These are phyloP conservation scores for Camellia japonica DNA, from an alignment of 148 eudicot genomes.

Conservation along the genomic window DNA sequence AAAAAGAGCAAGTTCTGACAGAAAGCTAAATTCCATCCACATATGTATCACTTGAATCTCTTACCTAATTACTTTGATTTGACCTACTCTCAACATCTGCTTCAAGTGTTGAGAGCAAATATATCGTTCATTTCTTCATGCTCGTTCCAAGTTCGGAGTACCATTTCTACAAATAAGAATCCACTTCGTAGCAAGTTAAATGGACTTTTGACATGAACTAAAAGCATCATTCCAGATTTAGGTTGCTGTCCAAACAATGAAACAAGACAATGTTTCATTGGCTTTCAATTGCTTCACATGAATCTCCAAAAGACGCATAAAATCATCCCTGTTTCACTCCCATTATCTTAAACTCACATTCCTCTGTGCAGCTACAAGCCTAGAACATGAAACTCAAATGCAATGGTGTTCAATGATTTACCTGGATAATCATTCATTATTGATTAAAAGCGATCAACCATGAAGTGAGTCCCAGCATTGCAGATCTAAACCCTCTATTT, in stretches of 20 bases:
- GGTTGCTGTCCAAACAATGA: background rate
- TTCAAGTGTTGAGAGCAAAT: background rate
- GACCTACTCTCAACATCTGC: background rate
- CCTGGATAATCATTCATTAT: background rate
- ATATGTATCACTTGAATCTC: background rate
- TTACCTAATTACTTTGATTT: background rate
- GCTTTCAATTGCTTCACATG: background rate
- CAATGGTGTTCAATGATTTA: background rate
- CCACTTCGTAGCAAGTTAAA: too few species aligned
- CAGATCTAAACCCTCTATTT: slow-evolving; percentile 22
- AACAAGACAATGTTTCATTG: background rate
- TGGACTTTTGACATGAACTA: too few species aligned
- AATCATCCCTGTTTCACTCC: slow-evolving; percentile 8
- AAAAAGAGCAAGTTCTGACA: slow-evolving; percentile 9
- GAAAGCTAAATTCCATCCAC: background rate
- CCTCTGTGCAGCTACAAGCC: background rate
- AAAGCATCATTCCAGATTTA: background rate
- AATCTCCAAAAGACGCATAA: background rate
- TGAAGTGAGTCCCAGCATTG: background rate
- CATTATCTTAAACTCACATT: background rate
- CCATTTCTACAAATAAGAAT: too few species aligned
- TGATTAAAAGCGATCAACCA: background rate
- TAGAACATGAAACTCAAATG: background rate
- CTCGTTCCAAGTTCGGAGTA: too few species aligned
- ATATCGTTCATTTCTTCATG: background rate